A percentile compares a stretch with the other conserved stretches of the same genome.
Evolutionary conservation across 2,329 filamentous ascomycete species (phyloP).

Genomic region (Mycosphaerella sp.): DNA sequence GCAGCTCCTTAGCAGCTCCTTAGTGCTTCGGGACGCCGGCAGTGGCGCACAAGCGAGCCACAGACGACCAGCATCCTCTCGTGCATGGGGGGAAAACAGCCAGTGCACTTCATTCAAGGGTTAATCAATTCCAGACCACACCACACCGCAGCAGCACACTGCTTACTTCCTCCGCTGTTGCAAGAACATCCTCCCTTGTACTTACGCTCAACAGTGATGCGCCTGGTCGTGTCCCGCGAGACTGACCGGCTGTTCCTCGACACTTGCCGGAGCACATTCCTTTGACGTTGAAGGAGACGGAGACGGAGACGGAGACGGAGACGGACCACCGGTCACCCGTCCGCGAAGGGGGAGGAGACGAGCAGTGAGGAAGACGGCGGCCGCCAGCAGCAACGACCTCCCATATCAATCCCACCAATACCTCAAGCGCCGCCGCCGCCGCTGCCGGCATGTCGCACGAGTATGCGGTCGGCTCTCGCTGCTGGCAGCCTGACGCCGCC

Average conservation of each 20-base stretch:
- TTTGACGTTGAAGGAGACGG: slow-evolving; percentile 1
- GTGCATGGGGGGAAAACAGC: background rate
- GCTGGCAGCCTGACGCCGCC: slow-evolving; percentile 93
- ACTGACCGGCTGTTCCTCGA: background rate
- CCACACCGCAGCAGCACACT: no score
- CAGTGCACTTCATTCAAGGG: background rate
- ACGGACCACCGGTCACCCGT: background rate
- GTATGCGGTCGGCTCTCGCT: slow-evolving; percentile 93
- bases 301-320: background rate
- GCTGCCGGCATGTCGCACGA: slow-evolving; percentile 63
- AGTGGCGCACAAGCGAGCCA: background rate
- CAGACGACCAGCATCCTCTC: background rate
- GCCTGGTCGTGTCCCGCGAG: slow-evolving; percentile 1
- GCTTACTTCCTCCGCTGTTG: no score
- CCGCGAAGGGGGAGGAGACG: slow-evolving; percentile 7
- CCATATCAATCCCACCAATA: background rate
- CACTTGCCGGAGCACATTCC: slow-evolving; percentile 5
- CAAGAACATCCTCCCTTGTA: no score
- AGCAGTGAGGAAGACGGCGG: background rate
- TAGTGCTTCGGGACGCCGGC: background rate
- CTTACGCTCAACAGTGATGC: background rate
- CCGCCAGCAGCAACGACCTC: background rate
- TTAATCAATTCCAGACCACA: background rate
- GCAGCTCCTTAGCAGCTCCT: no score
- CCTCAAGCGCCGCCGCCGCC: slow-evolving; percentile 7